Percentiles rank a stretch among this genome's conserved stretches.
Conservation (phyloP, 2,329 filamentous ascomycete species). For the Colletotrichum caudatum region DNA sequence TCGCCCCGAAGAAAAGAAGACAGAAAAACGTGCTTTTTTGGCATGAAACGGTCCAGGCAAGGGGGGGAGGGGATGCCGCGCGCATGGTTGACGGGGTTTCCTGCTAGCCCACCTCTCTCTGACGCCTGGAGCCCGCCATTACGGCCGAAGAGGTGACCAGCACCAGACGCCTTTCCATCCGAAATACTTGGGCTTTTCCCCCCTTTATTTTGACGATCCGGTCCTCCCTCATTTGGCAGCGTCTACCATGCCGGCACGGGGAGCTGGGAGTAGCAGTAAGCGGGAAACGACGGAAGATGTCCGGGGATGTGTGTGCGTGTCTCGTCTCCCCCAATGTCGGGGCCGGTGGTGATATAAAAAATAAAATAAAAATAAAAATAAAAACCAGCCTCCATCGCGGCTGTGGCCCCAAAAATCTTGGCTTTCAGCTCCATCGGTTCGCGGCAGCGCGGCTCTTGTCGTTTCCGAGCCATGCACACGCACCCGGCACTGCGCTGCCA, state of each 20-base stretch:
- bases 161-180: not conserved
- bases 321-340: not conserved
- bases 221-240: not conserved
- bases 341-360: too few species aligned
- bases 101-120: not conserved
- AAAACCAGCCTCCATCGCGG: too few species aligned
- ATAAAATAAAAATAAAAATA: too few species aligned
- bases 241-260: not conserved
- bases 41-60: not conserved
- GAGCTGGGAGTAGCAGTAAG: too few species aligned
- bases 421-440: not conserved
- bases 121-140: slow-evolving; percentile 2
- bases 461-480: not conserved
- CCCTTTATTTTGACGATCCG: not conserved
- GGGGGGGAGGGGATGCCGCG: not conserved
- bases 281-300: too few species aligned
- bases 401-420: too few species aligned
- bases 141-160: not conserved
- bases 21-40: too few species aligned
- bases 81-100: not conserved
- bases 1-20: too few species aligned
- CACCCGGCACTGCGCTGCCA: too few species aligned
- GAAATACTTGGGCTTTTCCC: not conserved
- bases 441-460: slow-evolving; percentile 10
- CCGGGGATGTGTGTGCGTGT: too few species aligned